A percentile compares a stretch with the other conserved stretches of the same genome.
These are phyloP conservation scores for Pythium sukuiense DNA, from an alignment of 352 stramenopile species.

Conservation along the genomic window DNA sequence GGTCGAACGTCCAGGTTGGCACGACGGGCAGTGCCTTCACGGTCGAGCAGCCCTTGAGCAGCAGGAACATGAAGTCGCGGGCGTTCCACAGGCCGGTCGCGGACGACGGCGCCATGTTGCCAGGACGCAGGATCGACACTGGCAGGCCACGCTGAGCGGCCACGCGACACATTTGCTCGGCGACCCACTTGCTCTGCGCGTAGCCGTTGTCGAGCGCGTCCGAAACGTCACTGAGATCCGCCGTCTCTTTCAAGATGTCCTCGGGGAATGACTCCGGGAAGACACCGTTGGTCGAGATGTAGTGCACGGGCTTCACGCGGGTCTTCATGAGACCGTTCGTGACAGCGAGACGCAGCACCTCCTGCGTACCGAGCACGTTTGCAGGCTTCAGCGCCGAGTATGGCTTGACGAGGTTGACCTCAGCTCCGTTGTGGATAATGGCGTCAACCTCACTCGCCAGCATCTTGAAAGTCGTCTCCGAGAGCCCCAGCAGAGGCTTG, in stretches of 20 bases:
- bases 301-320: slow-evolving; percentile 84
- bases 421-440: slow-evolving; percentile 90
- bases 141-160: slow-evolving; percentile 77
- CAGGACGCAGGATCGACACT: slow-evolving; percentile 85
- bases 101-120: slow-evolving; percentile 86
- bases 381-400: slow-evolving; percentile 85
- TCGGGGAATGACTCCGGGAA: slow-evolving; percentile 61
- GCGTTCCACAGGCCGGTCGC: slow-evolving; percentile 76
- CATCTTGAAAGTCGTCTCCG: slow-evolving; percentile 83
- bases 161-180: slow-evolving; percentile 86
- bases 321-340: slow-evolving; percentile 77
- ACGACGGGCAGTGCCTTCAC: slow-evolving; percentile 61
- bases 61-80: slow-evolving; percentile 89
- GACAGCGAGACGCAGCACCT: slow-evolving; percentile 85
- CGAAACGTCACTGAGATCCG: slow-evolving; percentile 53
- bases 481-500: slow-evolving; percentile 80
- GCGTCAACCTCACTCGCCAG: slow-evolving; percentile 85
- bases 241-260: slow-evolving; percentile 46
- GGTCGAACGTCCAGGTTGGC: slow-evolving; percentile 84
- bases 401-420: slow-evolving; percentile 91
- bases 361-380: slow-evolving; percentile 90
- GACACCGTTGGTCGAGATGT: slow-evolving; percentile 92
- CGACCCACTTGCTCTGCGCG: slow-evolving; percentile 91
- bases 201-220: slow-evolving; percentile 81
- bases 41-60: slow-evolving; percentile 78